phyloP scores from a whole-genome alignment of 768 basidiomycete genomes.

The Lentinula edodes region DNA sequence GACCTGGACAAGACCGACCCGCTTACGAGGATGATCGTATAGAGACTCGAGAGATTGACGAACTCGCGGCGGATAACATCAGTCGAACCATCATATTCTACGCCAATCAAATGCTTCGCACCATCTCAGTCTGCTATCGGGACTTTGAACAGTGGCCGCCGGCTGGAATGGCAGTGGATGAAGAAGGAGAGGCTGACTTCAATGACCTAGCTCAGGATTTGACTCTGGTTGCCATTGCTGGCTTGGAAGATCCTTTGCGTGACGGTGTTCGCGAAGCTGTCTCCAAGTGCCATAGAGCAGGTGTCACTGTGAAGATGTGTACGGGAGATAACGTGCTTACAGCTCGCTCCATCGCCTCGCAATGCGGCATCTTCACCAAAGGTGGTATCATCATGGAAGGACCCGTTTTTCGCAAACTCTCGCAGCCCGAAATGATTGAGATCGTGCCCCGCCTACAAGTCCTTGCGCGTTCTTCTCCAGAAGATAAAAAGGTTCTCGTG shows the following conservation, averaged over 20 bases:
- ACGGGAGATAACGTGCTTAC: conserved; percentile 97
- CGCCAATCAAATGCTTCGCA: conserved; percentile 92
- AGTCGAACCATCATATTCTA: conserved; percentile 94
- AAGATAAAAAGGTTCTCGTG: conserved; percentile 94
- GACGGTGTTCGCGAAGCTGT: conserved; percentile 88
- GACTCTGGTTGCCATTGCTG: conserved; percentile 84
- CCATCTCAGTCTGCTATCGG: conserved; percentile 90
- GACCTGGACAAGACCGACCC: conserved; percentile 21
- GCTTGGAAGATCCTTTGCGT: conserved; percentile 95
- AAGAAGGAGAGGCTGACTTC: conserved; percentile 60
- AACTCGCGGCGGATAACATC: conserved; percentile 74
- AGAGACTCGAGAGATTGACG: conserved; percentile 57
- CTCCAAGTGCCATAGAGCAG: conserved; percentile 78
- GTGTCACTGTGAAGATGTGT: conserved; percentile 96
- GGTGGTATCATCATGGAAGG: conserved; percentile 99
- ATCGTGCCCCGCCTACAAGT: conserved; percentile 93
- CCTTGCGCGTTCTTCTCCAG: conserved; percentile 93
- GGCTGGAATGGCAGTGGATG: conserved; percentile 27
- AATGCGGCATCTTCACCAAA: conserved; percentile 91
- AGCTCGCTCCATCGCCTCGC: conserved; percentile 91
- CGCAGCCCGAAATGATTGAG: conserved; percentile 63
- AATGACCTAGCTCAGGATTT: conserved; percentile 65
- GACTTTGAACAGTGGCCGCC: conserved; percentile 91
- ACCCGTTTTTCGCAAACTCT: conserved; percentile 82
- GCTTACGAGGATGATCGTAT: conserved; percentile 26